These are phyloP conservation scores for Solanum corneliomulleri DNA, from an alignment of 257 asterid species.

Conservation along the genomic window DNA sequence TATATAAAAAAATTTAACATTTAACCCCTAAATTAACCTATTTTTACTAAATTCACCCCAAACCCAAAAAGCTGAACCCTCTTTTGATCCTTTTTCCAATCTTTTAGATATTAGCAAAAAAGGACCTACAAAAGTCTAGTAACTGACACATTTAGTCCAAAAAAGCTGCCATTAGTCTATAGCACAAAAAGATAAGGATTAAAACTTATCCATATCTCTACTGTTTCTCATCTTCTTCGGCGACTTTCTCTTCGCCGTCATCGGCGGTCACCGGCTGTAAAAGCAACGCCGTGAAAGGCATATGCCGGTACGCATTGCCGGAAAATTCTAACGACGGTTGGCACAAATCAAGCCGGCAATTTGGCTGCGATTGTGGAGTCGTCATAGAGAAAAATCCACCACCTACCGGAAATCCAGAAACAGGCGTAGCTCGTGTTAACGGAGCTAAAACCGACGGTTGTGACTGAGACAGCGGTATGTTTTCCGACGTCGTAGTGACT, in stretches of 20 bases:
- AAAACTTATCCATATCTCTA: not conserved
- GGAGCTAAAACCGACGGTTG: constrained; percentile 10
- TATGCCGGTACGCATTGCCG: constrained; percentile 23
- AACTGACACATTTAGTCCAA: not conserved
- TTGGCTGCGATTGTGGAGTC: constrained; percentile 4
- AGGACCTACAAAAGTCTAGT: not conserved
- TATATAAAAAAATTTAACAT: not conserved
- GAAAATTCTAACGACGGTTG: constrained; percentile 31
- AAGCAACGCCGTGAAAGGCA: constrained; percentile 66
- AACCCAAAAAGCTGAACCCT: not conserved
- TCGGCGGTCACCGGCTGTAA: constrained; percentile 43
- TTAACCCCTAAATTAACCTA: not conserved
- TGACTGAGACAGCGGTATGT: not conserved
- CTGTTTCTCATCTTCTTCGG: not conserved
- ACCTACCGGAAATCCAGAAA: not conserved
- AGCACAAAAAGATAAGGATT: not conserved
- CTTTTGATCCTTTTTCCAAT: not conserved
- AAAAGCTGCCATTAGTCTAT: not conserved
- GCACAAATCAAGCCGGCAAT: constrained; percentile 38
- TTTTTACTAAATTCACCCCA: not conserved
- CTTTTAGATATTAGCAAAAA: not conserved
- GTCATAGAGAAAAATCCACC: not conserved
- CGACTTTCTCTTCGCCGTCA: constrained; percentile 2
- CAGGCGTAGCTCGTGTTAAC: not conserved
- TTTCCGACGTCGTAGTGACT: constrained; percentile 9